phyloP scores from a whole-genome alignment of 2,329 filamentous ascomycete species.

The Trichophyton verrucosum region DNA sequence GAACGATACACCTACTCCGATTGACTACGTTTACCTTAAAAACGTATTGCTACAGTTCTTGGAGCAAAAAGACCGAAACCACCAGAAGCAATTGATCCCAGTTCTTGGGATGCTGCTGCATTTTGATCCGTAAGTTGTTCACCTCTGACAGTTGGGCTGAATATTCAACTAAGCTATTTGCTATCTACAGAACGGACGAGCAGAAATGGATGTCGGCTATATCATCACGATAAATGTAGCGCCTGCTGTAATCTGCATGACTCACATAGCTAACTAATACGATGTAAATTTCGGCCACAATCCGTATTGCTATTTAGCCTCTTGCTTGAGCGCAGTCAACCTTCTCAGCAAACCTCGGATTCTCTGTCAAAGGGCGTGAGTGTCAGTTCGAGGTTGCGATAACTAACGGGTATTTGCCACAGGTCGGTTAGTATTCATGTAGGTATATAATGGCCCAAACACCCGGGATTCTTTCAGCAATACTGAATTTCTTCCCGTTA shows the following conservation, averaged over 20 bases:
- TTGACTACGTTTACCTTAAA: constrained; percentile 54
- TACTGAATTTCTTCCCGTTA: background rate
- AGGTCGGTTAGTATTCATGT: background rate
- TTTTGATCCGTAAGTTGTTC: constrained; percentile 47
- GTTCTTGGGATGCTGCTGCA: constrained; percentile 54
- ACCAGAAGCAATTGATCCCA: constrained; percentile 54
- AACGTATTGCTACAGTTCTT: constrained; percentile 55
- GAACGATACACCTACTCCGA: constrained; percentile 27
- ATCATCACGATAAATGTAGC: constrained; percentile 32
- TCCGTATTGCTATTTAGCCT: background rate
- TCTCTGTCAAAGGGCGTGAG: background rate
- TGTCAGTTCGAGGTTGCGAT: background rate
- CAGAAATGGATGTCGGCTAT: constrained; percentile 78
- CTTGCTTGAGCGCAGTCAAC: no score
- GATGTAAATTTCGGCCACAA: background rate
- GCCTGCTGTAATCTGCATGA: background rate
- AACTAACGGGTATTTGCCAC: background rate
- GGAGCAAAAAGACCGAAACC: constrained; percentile 55
- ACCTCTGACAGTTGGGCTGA: background rate
- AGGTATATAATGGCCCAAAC: background rate
- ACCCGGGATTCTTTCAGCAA: background rate
- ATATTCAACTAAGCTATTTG: background rate
- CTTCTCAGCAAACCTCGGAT: background rate
- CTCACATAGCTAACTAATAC: background rate
- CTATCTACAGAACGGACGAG: constrained; percentile 51